Evolutionary conservation across 345 rosid genomes (phyloP), one percentile per base, ranked within the genome.

Genomic region (Pseudoturritis turrita): DNA sequence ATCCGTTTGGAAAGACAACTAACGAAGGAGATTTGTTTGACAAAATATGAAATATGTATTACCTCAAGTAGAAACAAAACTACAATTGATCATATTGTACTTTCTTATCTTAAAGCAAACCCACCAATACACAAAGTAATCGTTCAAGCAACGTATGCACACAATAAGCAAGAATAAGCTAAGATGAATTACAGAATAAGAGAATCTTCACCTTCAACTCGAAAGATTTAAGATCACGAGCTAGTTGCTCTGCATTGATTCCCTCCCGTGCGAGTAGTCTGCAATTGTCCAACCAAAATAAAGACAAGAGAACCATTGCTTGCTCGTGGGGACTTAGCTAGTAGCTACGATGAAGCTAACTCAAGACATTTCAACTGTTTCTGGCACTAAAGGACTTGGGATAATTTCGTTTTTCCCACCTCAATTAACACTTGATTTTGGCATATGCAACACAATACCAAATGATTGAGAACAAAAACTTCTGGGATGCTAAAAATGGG

Each of bases 191-290:
- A 23, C 10, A 55, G 26, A 68, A 7, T 5, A 40, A 21, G 22
- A 43, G 45, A 47, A 67, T 9, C 7, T 37, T 65, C 63, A 91
- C 98, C 96, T 95, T 95, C 68, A 95, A 81, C 75, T 95, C 97
- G 76, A 95, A 91, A 39, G 99, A 95, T 76, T 89, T 95, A 1
- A 95, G 84, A 84, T 91, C 97, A 17, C 96, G 89, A 23, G 99
- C 92, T 70, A 95, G 94, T 77, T 95, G 99, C 76, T 95, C 99
- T 0, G 98, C 97, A 65, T 95, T 95, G 73, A 95, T 87, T 80
- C 99, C 99, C 78, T 95, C 98, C 14, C 96, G 89, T 39, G 98
- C 99, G 82, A 91, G 98, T 74, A 95, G 80, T 83, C 98, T 95
- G 71, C 35, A 72, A 71, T 65, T 3, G 6, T 26, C 68, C 79